A percentile compares a stretch with the other conserved stretches of the same genome.
These are phyloP conservation scores for Aspergillus neotritici DNA, from an alignment of 2,329 filamentous ascomycete genomes.

Conservation along the genomic window DNA sequence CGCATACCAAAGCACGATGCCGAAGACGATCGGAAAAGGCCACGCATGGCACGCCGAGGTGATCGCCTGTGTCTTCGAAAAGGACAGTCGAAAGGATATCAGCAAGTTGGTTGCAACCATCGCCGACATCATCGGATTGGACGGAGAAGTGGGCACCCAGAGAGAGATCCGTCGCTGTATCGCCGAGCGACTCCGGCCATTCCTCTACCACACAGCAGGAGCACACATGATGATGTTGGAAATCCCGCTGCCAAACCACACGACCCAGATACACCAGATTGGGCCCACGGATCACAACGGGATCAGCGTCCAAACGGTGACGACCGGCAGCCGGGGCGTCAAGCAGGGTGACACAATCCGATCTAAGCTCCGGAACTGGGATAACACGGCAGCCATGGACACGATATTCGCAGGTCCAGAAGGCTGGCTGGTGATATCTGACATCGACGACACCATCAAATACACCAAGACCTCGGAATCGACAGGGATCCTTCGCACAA, in stretches of 20 bases:
- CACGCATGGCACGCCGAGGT: conserved; percentile 72
- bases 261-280: conserved; percentile 47
- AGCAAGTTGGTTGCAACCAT: conserved; percentile 65
- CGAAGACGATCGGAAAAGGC: conserved; percentile 31
- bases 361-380: conserved; percentile 24
- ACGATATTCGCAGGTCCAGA: conserved; percentile 70
- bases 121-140: conserved; percentile 62
- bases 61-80: conserved; percentile 73
- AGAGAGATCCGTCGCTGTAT: conserved; percentile 59
- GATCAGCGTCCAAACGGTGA: conserved; percentile 60
- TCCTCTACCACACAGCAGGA: conserved; percentile 69
- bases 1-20: conserved; percentile 55
- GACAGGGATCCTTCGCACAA: conserved; percentile 72
- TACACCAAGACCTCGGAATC: conserved; percentile 76
- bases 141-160: conserved; percentile 47
- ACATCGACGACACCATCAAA: conserved; percentile 96
- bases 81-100: conserved; percentile 61
- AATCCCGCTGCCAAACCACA: conserved; percentile 49
- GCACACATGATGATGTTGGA: conserved; percentile 62
- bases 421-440: conserved; percentile 81
- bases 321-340: conserved; percentile 43
- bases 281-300: conserved; percentile 68
- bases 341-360: conserved; percentile 47
- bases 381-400: conserved; percentile 52
- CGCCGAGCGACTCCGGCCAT: conserved; percentile 54